A percentile compares a stretch with the other conserved stretches of the same genome.
phyloP scores from a whole-genome alignment of 1,284 basidiomycete species.

The Trichosporon sp. region DNA sequence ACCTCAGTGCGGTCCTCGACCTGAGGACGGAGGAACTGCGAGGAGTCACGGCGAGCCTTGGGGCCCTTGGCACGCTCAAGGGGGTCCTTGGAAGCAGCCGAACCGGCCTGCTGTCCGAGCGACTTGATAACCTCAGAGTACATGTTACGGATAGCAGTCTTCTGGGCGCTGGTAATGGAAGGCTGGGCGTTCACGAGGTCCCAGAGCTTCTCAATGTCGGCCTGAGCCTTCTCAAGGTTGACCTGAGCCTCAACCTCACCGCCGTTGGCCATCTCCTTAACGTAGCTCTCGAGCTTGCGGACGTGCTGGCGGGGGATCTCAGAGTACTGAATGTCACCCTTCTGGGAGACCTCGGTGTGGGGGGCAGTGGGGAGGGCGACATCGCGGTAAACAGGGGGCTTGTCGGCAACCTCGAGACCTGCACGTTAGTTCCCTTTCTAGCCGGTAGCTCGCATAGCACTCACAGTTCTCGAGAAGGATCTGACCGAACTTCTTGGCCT shows the following conservation, averaged over 20 bases:
- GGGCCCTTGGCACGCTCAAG: constrained; percentile 46
- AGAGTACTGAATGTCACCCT: constrained; percentile 91
- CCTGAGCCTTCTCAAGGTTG: constrained; percentile 95
- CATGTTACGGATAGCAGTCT: constrained; percentile 93
- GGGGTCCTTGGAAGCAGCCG: constrained; percentile 29
- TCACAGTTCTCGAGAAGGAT: constrained; percentile 84
- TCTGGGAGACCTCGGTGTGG: constrained; percentile 85
- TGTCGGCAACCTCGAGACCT: constrained; percentile 46
- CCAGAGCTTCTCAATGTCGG: constrained; percentile 94
- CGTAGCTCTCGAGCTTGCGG: constrained; percentile 95
- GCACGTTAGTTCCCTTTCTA: neutral
- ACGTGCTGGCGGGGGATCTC: constrained; percentile 95
- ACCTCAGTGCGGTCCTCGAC: constrained; percentile 69
- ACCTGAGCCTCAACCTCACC: constrained; percentile 78
- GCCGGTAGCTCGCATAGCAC: constrained; percentile 20
- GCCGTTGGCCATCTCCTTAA: constrained; percentile 97
- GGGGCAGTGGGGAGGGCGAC: constrained; percentile 98
- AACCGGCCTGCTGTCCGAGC: constrained; percentile 68
- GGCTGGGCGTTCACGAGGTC: constrained; percentile 95
- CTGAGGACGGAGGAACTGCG: constrained; percentile 91
- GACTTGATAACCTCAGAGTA: constrained; percentile 89
- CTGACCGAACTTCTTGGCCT: constrained; percentile 96
- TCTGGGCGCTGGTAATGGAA: constrained; percentile 93
- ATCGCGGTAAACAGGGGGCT: constrained; percentile 58
- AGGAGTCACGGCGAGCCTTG: constrained; percentile 74